These are phyloP conservation scores for Fraxinus baroniana DNA, from an alignment of 305 asterid species.

Conservation along the genomic window DNA sequence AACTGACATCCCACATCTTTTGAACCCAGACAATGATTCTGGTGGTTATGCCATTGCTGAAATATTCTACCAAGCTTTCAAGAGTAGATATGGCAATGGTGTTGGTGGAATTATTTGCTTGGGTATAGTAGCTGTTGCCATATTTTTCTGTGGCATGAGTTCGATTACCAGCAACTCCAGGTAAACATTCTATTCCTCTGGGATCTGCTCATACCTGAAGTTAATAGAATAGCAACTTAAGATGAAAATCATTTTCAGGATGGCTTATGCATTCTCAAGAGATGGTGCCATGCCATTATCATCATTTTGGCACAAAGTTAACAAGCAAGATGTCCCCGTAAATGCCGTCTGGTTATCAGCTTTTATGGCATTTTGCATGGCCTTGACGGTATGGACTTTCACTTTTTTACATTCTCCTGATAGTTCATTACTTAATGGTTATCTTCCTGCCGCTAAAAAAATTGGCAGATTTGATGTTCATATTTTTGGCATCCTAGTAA, in stretches of 20 bases:
- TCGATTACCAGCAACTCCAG: constrained; percentile 95
- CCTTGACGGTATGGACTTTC: constrained; percentile 57
- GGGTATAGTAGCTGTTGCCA: constrained; percentile 70
- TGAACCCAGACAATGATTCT: constrained; percentile 63
- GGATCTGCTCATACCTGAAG: neutral
- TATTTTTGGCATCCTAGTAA: neutral
- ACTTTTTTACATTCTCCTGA: neutral
- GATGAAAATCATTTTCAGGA: constrained; percentile 39
- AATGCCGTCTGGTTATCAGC: constrained; percentile 90
- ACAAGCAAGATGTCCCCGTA: constrained; percentile 76
- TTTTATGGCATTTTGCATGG: constrained; percentile 88
- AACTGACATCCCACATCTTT: constrained; percentile 66
- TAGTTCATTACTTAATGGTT: neutral
- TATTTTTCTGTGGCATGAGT: constrained; percentile 95
- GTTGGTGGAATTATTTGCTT: constrained; percentile 78
- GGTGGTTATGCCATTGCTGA: constrained; percentile 95
- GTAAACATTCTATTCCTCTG: constrained; percentile 31
- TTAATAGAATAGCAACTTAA: neutral
- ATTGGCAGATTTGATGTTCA: neutral
- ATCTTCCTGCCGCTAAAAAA: neutral
- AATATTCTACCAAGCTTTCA: constrained; percentile 77
- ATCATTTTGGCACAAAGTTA: constrained; percentile 73
- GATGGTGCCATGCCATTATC: constrained; percentile 98
- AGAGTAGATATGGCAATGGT: constrained; percentile 73
- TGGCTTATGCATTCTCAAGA: constrained; percentile 94